phyloP scores from a whole-genome alignment of 768 basidiomycete genomes.

The Calocybe indica region DNA sequence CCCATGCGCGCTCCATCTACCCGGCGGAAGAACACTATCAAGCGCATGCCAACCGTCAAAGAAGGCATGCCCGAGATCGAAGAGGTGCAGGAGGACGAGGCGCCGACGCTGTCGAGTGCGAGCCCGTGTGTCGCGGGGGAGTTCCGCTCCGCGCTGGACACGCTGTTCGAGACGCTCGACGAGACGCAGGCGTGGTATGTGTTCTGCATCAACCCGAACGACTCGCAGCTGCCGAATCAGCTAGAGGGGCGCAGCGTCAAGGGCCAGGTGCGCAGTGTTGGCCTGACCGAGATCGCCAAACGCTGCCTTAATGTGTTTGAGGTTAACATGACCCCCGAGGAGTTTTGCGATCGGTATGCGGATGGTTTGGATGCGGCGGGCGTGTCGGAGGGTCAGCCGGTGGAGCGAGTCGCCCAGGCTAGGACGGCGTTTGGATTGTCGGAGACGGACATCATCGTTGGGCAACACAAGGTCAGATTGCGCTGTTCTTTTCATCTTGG shows the following conservation, averaged over 20 bases:
- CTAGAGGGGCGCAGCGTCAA: constrained; percentile 89
- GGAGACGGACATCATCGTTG: constrained; percentile 74
- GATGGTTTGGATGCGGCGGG: constrained; percentile 55
- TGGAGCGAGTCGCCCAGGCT: constrained; percentile 56
- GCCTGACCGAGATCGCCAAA: constrained; percentile 72
- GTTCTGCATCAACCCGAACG: constrained; percentile 93
- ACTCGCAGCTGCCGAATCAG: constrained; percentile 91
- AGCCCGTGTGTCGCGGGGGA: constrained; percentile 82
- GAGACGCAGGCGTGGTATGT: constrained; percentile 91
- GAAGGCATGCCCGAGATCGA: constrained; percentile 40
- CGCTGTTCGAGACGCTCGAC: constrained; percentile 79
- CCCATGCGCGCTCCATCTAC: constrained; percentile 93
- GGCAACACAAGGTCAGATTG: constrained; percentile 70
- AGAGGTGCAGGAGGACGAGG: constrained; percentile 50
- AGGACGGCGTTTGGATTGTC: constrained; percentile 47
- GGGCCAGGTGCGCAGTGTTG: constrained; percentile 81
- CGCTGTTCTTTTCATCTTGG: not conserved
- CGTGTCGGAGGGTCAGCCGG: constrained; percentile 52
- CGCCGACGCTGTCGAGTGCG: constrained; percentile 25
- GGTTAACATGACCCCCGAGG: constrained; percentile 78
- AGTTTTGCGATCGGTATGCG: constrained; percentile 81
- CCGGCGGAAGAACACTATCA: constrained; percentile 69
- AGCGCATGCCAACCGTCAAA: constrained; percentile 50
- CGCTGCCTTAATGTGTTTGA: constrained; percentile 66
- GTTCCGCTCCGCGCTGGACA: constrained; percentile 80